phyloP scores from a whole-genome alignment of 1,284 basidiomycete genomes.

The Sanghuangporus baumii region DNA sequence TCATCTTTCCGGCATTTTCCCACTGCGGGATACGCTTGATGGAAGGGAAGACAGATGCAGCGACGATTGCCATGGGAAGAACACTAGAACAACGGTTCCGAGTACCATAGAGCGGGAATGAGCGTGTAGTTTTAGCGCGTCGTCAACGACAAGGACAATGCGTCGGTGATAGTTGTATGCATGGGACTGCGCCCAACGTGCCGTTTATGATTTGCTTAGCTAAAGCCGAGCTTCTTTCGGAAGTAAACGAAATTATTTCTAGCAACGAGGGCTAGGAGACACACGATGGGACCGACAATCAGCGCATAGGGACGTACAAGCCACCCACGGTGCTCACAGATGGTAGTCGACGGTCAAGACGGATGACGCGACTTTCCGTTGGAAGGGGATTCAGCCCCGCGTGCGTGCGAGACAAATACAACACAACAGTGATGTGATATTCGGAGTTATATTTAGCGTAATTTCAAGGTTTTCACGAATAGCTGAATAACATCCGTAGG shows the following conservation, averaged over 20 bases:
- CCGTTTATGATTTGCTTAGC: not conserved
- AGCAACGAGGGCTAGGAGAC: not conserved
- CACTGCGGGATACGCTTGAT: not conserved
- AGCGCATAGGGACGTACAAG: not conserved
- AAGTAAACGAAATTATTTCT: not conserved
- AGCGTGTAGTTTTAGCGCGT: not conserved
- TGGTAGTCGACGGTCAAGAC: no score
- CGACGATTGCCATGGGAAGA: not conserved
- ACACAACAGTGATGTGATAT: no score
- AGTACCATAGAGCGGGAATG: not conserved
- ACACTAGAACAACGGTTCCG: not conserved
- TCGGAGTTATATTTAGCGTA: no score
- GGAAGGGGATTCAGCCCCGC: no score
- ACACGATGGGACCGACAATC: not conserved
- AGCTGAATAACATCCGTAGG: no score
- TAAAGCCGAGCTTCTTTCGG: not conserved
- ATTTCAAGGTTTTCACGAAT: no score
- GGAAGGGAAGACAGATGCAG: not conserved
- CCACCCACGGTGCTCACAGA: no score
- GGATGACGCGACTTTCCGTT: no score
- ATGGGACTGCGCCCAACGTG: not conserved
- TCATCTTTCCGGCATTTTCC: not conserved
- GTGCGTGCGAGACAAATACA: no score
- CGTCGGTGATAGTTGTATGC: not conserved
- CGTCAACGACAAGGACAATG: not conserved